phyloP scores from a whole-genome alignment of 1,139 yeast species.

The Scheffersomyces illinoinensis region DNA sequence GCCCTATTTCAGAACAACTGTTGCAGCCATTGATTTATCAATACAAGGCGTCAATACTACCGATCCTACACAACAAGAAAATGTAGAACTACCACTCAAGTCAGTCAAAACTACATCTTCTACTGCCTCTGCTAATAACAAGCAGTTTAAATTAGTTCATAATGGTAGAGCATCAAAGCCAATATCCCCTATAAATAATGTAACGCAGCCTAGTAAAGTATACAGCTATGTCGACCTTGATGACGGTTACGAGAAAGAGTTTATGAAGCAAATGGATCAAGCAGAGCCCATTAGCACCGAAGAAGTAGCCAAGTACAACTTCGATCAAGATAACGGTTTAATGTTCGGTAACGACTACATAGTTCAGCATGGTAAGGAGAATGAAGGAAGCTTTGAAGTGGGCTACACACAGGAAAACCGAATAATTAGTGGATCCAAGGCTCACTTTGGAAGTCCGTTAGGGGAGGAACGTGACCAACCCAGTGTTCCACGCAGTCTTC shows the following conservation, averaged over 20 bases:
- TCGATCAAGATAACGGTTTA: background rate
- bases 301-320: background rate
- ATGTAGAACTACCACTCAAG: background rate
- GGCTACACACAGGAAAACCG: background rate
- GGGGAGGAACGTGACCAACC: background rate
- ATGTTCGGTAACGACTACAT: background rate
- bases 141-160: background rate
- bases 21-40: constrained; percentile 6
- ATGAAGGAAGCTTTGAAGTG: constrained; percentile 2
- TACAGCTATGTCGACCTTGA: constrained; percentile 21
- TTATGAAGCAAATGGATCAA: constrained; percentile 11
- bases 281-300: background rate
- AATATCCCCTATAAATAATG: background rate
- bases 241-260: constrained; percentile 28
- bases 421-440: background rate
- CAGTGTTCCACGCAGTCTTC: background rate
- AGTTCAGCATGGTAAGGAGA: constrained; percentile 5
- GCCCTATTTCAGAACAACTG: constrained; percentile 54
- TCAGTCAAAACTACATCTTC: background rate
- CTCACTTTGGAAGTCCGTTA: background rate
- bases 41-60: constrained; percentile 10
- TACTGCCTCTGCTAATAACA: background rate
- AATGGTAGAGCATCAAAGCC: background rate
- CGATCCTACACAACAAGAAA: background rate
- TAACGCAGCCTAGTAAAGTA: background rate